Base-by-base conservation (phyloP, 805 yeast genomes). In the Schwanniomyces pseudopolymorphus region DNA sequence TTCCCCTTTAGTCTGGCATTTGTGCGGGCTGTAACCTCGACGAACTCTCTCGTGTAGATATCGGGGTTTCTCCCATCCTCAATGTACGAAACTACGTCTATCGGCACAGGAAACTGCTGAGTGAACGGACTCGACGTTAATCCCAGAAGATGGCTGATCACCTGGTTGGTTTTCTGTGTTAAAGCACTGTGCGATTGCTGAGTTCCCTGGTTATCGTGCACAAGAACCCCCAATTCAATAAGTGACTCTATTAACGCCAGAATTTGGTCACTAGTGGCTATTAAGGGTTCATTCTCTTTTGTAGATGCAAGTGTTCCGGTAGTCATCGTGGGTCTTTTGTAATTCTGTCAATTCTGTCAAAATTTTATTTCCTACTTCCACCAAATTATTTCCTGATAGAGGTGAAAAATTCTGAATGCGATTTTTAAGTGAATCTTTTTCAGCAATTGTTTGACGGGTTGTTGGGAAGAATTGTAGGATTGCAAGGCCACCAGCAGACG, bases 21-120 rank as follows among this genome's bases (percentile, higher is more conserved):
- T 39, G 90, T 83, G 56, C 89, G 84, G 33, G 90, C 84, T n/a
- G 94, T 86, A 28, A 92, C 88, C 62, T 94, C 99, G 13, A 92
- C 89, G 67, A 94, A 94, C 68, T 94, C 99, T 62, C 99, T 79
- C 0, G 98, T 90, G 66, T 94, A 94, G 33, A 94, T 90, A 61
- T 94, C 98, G 0, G 99, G 98, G 61, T 94, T 94, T 55, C 99
- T 75, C 2, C 99, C 99, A 59, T 89, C 96, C 60, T 94, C 98
- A 33, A 94, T 89, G 60, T 94, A 94, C 51, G 86, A 84, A 11
- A 90, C 72, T n/a, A 91, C 91, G 59, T 91, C 97, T 33, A 86
- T 64, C 1, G 97, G 97, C 3, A 87, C 75, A 1, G 83, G 72
- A 35, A 62, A 65, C 47, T 74, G 66, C 38, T 55, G 61, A 2